These are phyloP conservation scores for Podospora didyma DNA, from an alignment of 495 filamentous ascomycete species.

Conservation along the genomic window DNA sequence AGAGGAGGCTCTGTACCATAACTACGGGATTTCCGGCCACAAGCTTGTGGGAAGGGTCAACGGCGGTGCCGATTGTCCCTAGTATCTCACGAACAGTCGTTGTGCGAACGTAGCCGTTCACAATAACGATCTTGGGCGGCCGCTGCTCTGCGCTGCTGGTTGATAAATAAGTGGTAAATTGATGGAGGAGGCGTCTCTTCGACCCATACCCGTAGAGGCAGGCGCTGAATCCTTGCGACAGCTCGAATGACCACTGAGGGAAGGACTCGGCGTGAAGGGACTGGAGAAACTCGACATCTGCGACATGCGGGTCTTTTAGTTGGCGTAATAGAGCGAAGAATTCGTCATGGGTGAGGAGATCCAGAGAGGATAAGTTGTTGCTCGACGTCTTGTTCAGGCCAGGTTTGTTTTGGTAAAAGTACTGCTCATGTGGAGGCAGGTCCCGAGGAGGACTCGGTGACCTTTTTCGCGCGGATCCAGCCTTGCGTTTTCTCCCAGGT, in stretches of 20 bases:
- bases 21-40: constrained; percentile 41
- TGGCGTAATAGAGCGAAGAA: constrained; percentile 71
- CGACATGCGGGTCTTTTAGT: constrained; percentile 65
- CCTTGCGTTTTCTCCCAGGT: constrained; percentile 25
- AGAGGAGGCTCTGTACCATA: constrained; percentile 56
- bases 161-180: constrained; percentile 73
- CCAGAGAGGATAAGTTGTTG: constrained; percentile 72
- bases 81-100: constrained; percentile 77
- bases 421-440: constrained; percentile 81
- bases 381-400: constrained; percentile 79
- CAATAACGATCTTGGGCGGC: constrained; percentile 65
- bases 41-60: constrained; percentile 49
- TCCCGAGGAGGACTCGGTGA: constrained; percentile 76
- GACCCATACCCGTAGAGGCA: constrained; percentile 92
- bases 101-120: constrained; percentile 82
- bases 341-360: constrained; percentile 81
- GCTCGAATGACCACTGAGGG: constrained; percentile 89
- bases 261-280: constrained; percentile 77
- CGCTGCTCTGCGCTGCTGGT: constrained; percentile 26
- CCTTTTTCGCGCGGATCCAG: constrained; percentile 48
- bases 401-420: constrained; percentile 88
- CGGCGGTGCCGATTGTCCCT: constrained; percentile 61
- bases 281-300: constrained; percentile 67
- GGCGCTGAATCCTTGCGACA: constrained; percentile 82
- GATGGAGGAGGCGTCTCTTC: constrained; percentile 70